phyloP scores from a whole-genome alignment of 2,329 filamentous ascomycete species.

The Colletotrichum limetticola region DNA sequence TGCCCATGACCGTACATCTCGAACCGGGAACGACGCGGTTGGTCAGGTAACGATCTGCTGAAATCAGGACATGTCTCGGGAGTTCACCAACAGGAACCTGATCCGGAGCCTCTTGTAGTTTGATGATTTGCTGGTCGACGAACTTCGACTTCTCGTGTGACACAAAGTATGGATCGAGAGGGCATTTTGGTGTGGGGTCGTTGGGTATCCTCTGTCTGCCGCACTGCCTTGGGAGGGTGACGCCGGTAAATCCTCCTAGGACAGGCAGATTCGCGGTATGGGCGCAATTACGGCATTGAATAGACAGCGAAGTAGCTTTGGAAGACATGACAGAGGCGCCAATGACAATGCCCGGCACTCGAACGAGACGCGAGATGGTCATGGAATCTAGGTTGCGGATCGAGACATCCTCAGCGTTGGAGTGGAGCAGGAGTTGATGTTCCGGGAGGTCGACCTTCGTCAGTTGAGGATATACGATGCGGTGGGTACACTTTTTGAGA shows the following conservation, averaged over 20 bases:
- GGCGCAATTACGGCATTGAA: constrained; percentile 89
- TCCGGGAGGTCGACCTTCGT: constrained; percentile 78
- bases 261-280: constrained; percentile 77
- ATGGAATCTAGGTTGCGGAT: constrained; percentile 94
- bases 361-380: constrained; percentile 92
- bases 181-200: constrained; percentile 80
- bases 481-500: constrained; percentile 89
- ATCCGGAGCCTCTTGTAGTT: constrained; percentile 96
- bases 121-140: constrained; percentile 97
- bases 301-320: constrained; percentile 87
- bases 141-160: constrained; percentile 94
- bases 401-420: constrained; percentile 87
- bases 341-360: constrained; percentile 97
- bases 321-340: constrained; percentile 96
- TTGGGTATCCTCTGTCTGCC: constrained; percentile 70
- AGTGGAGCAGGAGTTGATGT: constrained; percentile 95
- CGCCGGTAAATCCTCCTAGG: constrained; percentile 85
- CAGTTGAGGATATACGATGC: constrained; percentile 88
- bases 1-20: constrained; percentile 93
- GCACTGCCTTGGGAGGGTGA: constrained; percentile 86
- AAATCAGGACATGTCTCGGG: constrained; percentile 93
- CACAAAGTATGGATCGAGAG: constrained; percentile 95
- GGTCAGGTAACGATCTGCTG: constrained; percentile 94
- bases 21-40: constrained; percentile 96
- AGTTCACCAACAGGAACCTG: constrained; percentile 97